These are phyloP conservation scores for Camellia lanceoleosa DNA, from an alignment of 148 eudicot genomes.

Conservation along the genomic window DNA sequence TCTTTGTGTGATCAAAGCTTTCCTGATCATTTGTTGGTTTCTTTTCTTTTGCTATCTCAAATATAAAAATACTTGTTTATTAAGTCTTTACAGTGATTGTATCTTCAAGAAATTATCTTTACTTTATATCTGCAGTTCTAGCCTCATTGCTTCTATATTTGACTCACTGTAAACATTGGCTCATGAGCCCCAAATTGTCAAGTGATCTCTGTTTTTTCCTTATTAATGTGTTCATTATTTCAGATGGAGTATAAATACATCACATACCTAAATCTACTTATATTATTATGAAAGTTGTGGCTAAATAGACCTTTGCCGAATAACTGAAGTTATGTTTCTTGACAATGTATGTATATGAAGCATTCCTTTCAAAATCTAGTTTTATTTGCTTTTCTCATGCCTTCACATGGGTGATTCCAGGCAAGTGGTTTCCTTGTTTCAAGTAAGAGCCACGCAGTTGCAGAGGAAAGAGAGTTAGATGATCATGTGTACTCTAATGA, in stretches of 20 bases:
- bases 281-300: not conserved
- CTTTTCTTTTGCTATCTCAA: not conserved
- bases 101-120: slow-evolving; percentile 1
- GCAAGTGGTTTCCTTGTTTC: slow-evolving; percentile 87
- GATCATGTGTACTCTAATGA: slow-evolving; percentile 66
- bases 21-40: not conserved
- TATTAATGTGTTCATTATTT: not conserved
- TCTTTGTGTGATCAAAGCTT: not conserved
- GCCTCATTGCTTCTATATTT: not conserved
- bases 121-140: slow-evolving; percentile 7
- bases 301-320: not conserved
- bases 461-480: slow-evolving; percentile 73
- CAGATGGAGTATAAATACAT: not conserved
- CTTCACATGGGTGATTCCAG: slow-evolving; percentile 37
- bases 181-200: not conserved
- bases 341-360: not conserved
- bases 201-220: not conserved
- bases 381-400: slow-evolving; percentile 14
- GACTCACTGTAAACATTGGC: not conserved
- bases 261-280: not conserved
- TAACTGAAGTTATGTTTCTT: not conserved
- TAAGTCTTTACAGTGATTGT: not conserved
- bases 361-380: slow-evolving; percentile 6
- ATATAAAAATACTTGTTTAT: not conserved
- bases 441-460: slow-evolving; percentile 51